Percentiles rank a stretch among this genome's conserved stretches.
These are phyloP conservation scores for Botryotinia narcissicola DNA, from an alignment of 2,329 filamentous ascomycete genomes.

Conservation along the genomic window DNA sequence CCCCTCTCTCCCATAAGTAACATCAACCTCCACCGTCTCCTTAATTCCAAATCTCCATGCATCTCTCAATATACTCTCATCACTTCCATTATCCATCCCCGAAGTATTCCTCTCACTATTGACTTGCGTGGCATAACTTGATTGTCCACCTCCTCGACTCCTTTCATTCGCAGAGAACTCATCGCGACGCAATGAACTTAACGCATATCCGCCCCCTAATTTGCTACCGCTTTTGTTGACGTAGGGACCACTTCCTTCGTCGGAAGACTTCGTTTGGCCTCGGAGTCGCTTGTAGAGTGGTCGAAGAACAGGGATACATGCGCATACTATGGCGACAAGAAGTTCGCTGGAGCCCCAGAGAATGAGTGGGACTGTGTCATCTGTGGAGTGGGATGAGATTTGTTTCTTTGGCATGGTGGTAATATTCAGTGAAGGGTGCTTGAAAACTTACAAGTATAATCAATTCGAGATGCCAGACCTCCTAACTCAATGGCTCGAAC, in stretches of 20 bases:
- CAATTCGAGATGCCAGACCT: neutral
- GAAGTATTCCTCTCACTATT: neutral
- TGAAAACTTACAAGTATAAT: slow-evolving; percentile 17
- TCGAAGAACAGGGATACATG: slow-evolving; percentile 9
- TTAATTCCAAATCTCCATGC: slow-evolving; percentile 11
- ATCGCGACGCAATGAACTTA: slow-evolving; percentile 12
- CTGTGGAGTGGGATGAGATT: neutral
- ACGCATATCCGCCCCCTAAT: neutral
- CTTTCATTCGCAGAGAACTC: neutral
- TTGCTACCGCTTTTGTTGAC: neutral
- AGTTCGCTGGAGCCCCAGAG: slow-evolving; percentile 17
- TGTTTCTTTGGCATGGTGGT: neutral
- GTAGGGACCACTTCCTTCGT: neutral
- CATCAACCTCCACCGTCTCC: slow-evolving; percentile 6
- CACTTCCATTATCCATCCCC: slow-evolving; percentile 14
- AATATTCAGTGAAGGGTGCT: neutral
- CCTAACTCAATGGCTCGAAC: neutral
- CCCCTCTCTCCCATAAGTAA: neutral
- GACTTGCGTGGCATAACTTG: neutral
- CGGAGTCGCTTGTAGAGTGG: slow-evolving; percentile 4
- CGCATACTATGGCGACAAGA: slow-evolving; percentile 15
- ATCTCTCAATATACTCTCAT: slow-evolving; percentile 15
- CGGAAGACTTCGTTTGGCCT: slow-evolving; percentile 1
- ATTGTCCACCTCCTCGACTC: neutral
- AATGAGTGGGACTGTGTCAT: slow-evolving; percentile 11